Conservation (phyloP, 305 asterid genomes). For the Nicotiana rustica region DNA sequence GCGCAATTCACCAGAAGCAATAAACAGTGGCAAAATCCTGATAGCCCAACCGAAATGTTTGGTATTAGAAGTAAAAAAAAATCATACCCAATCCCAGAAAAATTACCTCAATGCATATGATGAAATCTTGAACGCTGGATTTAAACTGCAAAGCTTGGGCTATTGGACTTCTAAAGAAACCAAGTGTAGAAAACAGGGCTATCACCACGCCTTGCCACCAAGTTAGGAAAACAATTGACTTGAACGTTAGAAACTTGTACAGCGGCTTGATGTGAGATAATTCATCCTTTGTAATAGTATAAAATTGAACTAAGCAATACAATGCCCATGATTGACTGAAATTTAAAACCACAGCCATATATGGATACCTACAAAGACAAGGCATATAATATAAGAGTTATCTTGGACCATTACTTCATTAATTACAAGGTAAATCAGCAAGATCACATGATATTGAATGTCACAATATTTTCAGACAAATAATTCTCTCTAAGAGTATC, state of each 20-base stretch:
- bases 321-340: slow-evolving; percentile 99
- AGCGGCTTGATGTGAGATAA: slow-evolving; percentile 90
- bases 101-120: slow-evolving; percentile 97
- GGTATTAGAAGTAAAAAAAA: background rate
- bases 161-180: slow-evolving; percentile 81
- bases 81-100: slow-evolving; percentile 29
- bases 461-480: background rate
- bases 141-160: slow-evolving; percentile 90
- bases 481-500: background rate
- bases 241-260: slow-evolving; percentile 90
- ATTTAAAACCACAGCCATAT: slow-evolving; percentile 90
- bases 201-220: slow-evolving; percentile 99
- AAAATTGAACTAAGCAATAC: slow-evolving; percentile 95
- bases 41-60: background rate
- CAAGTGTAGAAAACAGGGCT: slow-evolving; percentile 79
- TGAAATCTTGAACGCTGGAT: slow-evolving; percentile 90
- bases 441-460: background rate
- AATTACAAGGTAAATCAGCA: slow-evolving; percentile 18
- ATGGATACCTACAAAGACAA: slow-evolving; percentile 79
- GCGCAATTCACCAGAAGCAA: background rate
- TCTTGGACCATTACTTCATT: background rate
- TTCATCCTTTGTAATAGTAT: slow-evolving; percentile 84
- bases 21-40: background rate
- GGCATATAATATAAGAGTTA: slow-evolving; percentile 24
- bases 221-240: slow-evolving; percentile 96